Base-by-base conservation (phyloP, 768 basidiomycete species). In the Pulveroboletus frians region DNA sequence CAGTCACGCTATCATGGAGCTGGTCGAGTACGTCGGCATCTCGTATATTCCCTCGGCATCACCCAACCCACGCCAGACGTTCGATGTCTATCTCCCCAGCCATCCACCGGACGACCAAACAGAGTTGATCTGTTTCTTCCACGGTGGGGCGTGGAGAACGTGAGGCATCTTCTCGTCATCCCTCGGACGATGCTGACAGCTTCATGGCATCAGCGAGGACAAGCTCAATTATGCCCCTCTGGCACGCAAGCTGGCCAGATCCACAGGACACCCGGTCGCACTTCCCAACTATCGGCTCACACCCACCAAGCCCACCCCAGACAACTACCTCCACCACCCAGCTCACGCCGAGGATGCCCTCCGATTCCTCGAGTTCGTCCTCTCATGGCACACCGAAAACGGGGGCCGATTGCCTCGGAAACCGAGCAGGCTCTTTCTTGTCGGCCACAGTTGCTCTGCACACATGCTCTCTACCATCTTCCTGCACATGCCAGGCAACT, bases 61-160 rank as follows among this genome's bases (percentile, higher is more conserved):
- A 9, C 50, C 51, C 20, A 69, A 75, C 57, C 43, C 60, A 9
- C 64, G 64, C 38, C 77, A 76, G 39, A 65, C 69, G 21, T 83
- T 87, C 53, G 86, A 89, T 60, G 44, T 83, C 2, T 78, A 80
- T 68, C 43, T 73, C 29, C 71, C 76, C 15, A 49, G 52, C 35
- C 20, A 44, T 18, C 40, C 21, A 17, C 14, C 29, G 39, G 43
- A 48, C 23, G 17, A n/a, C n/a, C n/a, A n/a, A n/a, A n/a, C n/a
- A n/a, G n/a, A n/a, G n/a, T n/a, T n/a, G 37, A 60, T 90, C 34
- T 80, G 80, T 58, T 91, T 89, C 58, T 70, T 91, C 26, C 90
- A 90, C 56, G 90, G 90, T 27, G 90, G 90, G 30, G 90, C 89
- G 20, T 92, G 90, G 90, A 72, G 80, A 58, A 65, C 80, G 88